Conservation (phyloP, 768 basidiomycete species). For the Kwoniella sp. region DNA sequence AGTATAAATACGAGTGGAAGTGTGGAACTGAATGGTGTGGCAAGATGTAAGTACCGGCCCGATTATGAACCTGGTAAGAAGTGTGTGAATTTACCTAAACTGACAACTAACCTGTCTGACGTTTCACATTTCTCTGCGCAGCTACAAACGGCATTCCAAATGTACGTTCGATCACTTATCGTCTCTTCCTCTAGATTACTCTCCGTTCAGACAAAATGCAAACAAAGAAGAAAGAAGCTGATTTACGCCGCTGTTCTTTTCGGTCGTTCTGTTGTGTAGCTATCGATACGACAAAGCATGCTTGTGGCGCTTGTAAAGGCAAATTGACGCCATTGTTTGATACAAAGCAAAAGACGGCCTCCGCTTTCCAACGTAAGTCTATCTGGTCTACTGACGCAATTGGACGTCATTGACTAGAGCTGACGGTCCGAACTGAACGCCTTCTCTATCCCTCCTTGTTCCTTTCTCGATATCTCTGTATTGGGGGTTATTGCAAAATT, state of each 20-base stretch:
- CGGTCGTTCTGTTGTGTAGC: conserved; percentile 24
- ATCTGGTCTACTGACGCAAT: no score
- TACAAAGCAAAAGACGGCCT: conserved; percentile 37
- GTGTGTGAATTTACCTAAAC: no score
- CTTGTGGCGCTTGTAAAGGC: conserved; percentile 54
- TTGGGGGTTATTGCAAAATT: no score
- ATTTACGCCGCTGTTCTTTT: background rate
- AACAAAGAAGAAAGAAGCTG: background rate
- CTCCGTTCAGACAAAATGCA: no score
- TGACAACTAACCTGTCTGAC: background rate
- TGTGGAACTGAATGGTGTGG: conserved; percentile 46
- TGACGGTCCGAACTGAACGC: background rate
- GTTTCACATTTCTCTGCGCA: conserved; percentile 11
- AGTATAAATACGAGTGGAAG: conserved; percentile 55
- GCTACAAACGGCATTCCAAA: conserved; percentile 53
- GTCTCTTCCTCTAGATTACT: no score
- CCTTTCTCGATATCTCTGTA: no score
- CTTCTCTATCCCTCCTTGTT: no score
- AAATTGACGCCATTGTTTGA: conserved; percentile 49
- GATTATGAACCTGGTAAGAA: no score
- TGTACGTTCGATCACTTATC: conserved; percentile 33
- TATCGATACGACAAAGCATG: conserved; percentile 53
- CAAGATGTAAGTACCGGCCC: conserved; percentile 55
- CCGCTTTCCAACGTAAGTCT: conserved; percentile 50
- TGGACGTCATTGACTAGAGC: no score